phyloP scores from a whole-genome alignment of 1,284 basidiomycete species.

The Leccinum pachyderme region DNA sequence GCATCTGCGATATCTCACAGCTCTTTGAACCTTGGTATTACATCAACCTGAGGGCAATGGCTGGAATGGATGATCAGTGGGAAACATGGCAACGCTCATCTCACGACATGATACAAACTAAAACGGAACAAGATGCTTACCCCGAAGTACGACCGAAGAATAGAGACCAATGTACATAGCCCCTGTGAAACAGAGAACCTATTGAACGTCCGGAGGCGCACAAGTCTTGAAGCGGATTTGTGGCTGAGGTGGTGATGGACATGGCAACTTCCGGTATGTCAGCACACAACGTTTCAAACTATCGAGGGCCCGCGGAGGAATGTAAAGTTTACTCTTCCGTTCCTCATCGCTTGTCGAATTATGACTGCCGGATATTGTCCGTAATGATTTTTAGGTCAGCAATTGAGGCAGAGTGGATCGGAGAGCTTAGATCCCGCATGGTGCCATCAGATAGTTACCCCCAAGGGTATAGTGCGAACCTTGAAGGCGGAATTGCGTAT shows the following conservation, averaged over 20 bases:
- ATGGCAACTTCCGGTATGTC: constrained; percentile 14
- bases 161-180: background rate
- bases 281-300: constrained; percentile 16
- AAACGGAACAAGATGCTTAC: background rate
- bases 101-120: background rate
- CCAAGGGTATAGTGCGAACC: constrained; percentile 14
- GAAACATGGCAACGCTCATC: background rate
- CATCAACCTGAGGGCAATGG: constrained; percentile 10
- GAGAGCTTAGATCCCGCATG: constrained; percentile 21
- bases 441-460: constrained; percentile 20
- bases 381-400: constrained; percentile 1
- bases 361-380: constrained; percentile 2
- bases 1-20: constrained; percentile 12
- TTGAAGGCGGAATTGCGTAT: constrained; percentile 12
- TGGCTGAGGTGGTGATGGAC: background rate
- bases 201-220: background rate
- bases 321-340: constrained; percentile 4
- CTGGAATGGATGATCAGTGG: background rate
- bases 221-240: background rate
- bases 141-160: background rate
- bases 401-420: constrained; percentile 9
- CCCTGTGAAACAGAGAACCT: background rate
- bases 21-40: constrained; percentile 13
- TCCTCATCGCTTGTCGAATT: constrained; percentile 6
- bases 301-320: constrained; percentile 29